Conservation (phyloP, 306 rosid genomes). For the Vigna radiata region DNA sequence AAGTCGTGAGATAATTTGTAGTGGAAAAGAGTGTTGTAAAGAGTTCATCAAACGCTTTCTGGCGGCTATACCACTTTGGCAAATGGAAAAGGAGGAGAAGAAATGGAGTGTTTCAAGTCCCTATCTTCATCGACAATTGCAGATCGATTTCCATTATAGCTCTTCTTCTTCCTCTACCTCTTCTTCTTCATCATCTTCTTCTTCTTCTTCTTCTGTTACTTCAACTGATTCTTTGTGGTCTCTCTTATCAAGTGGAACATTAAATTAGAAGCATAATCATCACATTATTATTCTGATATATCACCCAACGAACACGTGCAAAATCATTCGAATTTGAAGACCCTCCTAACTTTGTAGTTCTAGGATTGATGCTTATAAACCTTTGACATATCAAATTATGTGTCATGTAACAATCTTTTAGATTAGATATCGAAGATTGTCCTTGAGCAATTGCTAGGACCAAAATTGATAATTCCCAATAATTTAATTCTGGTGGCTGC, state of each 20-base stretch:
- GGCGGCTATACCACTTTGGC: slow-evolving; percentile 61
- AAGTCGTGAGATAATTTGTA: slow-evolving; percentile 42
- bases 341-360: neutral
- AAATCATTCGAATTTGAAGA: neutral
- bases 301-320: neutral
- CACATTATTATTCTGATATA: neutral
- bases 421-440: neutral
- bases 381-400: neutral
- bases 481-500: neutral
- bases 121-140: slow-evolving; percentile 60
- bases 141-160: slow-evolving; percentile 78
- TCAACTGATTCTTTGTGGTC: slow-evolving; percentile 48
- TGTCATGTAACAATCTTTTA: neutral
- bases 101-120: slow-evolving; percentile 42
- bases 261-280: slow-evolving; percentile 19
- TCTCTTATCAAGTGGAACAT: slow-evolving; percentile 33
- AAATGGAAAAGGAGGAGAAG: slow-evolving; percentile 63
- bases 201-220: slow-evolving; percentile 3
- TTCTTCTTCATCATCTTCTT: neutral
- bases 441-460: neutral
- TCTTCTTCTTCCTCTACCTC: neutral
- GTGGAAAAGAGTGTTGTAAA: slow-evolving; percentile 83
- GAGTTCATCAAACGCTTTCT: slow-evolving; percentile 77
- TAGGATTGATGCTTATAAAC: neutral
- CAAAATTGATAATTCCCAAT: neutral